Evolutionary conservation across 1,284 basidiomycete species (phyloP).

Genomic region (Sphaerobolus stellatus): DNA sequence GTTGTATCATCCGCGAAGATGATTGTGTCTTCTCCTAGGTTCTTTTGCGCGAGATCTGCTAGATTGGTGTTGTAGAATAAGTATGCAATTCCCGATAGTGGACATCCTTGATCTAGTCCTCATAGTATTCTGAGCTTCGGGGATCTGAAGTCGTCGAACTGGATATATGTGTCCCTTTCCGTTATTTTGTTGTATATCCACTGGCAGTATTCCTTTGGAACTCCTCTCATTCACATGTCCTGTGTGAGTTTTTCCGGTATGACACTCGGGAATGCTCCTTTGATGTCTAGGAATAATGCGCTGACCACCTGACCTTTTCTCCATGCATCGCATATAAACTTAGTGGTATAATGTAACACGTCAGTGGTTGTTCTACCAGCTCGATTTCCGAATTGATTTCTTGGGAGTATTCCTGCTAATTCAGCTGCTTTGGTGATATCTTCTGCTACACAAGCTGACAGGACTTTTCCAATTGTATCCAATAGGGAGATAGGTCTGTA

Average conservation of each 20-base stretch:
- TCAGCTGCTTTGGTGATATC: not conserved
- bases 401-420: slow-evolving; percentile 1
- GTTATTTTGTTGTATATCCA: not conserved
- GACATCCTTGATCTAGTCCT: slow-evolving; percentile 14
- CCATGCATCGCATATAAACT: slow-evolving; percentile 1
- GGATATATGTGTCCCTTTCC: not conserved
- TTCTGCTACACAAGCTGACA: slow-evolving; percentile 11
- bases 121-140: no score
- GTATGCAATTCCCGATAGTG: slow-evolving; percentile 10
- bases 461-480: slow-evolving; percentile 12
- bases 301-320: slow-evolving; percentile 1
- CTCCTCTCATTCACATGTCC: slow-evolving; percentile 1
- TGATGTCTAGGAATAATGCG: slow-evolving; percentile 7
- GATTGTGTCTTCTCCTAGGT: no score
- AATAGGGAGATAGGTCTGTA: slow-evolving; percentile 16
- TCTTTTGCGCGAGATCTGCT: not conserved
- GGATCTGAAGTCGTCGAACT: slow-evolving; percentile 2
- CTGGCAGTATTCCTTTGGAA: not conserved
- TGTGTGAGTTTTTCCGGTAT: not conserved
- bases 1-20: no score
- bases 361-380: slow-evolving; percentile 13
- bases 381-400: slow-evolving; percentile 10
- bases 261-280: slow-evolving; percentile 7
- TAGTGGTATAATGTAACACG: slow-evolving; percentile 8
- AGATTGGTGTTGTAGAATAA: slow-evolving; percentile 10